phyloP scores from a whole-genome alignment of 2,329 filamentous ascomycete genomes.

The Aspergillus caelatus region DNA sequence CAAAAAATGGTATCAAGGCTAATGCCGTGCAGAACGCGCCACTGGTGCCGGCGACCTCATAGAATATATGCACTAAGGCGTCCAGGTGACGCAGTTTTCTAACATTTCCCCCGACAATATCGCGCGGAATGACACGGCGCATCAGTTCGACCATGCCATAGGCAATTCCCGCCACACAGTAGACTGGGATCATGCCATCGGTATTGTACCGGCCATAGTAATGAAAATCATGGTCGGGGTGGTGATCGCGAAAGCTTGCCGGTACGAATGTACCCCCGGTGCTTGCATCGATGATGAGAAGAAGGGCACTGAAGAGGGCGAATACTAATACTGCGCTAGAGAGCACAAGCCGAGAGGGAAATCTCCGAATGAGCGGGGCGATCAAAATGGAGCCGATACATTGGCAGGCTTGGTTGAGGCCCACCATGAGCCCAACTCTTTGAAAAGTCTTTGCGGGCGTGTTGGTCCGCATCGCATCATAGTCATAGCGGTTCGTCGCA shows the following conservation, averaged over 20 bases:
- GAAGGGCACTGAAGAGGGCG: conserved; percentile 18
- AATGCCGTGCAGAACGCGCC: conserved; percentile 20
- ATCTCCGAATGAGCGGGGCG: conserved; percentile 19
- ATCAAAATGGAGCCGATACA: conserved; percentile 22
- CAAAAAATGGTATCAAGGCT: conserved; percentile 17
- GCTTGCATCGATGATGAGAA: conserved; percentile 21
- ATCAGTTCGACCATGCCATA: conserved; percentile 23
- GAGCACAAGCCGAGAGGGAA: conserved; percentile 17
- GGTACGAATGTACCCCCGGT: conserved; percentile 18
- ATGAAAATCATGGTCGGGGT: conserved; percentile 20
- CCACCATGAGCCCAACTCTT: conserved; percentile 21
- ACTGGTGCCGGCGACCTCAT: conserved; percentile 16
- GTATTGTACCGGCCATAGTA: conserved; percentile 20
- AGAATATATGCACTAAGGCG: conserved; percentile 19
- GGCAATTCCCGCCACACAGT: conserved; percentile 16
- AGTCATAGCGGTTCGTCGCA: conserved; percentile 21
- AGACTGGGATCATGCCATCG: conserved; percentile 21
- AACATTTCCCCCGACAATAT: conserved; percentile 19
- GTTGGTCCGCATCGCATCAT: conserved; percentile 15
- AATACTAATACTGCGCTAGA: conserved; percentile 16
- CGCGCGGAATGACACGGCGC: conserved; percentile 19
- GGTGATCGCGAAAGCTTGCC: conserved; percentile 7
- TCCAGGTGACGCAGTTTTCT: conserved; percentile 19
- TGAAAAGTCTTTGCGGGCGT: conserved; percentile 19
- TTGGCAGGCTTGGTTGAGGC: conserved; percentile 20